phyloP scores from a whole-genome alignment of 345 rosid genomes.

The Alliaria petiolata region DNA sequence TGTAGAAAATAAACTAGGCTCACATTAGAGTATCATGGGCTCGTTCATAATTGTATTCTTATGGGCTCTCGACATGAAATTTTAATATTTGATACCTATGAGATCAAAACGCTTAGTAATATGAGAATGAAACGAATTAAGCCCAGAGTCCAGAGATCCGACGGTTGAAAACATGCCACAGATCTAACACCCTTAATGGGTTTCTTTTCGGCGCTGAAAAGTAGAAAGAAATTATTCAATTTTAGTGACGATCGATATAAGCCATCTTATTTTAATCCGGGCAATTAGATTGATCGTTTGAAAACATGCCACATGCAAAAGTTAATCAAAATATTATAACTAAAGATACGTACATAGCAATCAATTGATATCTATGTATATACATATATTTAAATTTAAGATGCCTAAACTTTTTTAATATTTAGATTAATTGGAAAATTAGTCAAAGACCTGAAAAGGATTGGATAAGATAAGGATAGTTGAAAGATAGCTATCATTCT shows the following conservation, averaged over 20 bases:
- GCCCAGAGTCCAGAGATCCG: too few relatives aligned
- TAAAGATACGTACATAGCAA: constrained; percentile 7
- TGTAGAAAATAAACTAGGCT: background rate
- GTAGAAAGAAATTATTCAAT: background rate
- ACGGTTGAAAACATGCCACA: too few relatives aligned
- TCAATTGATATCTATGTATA: background rate
- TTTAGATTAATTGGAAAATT: background rate
- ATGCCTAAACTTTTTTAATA: background rate
- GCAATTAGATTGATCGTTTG: background rate
- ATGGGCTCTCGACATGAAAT: background rate
- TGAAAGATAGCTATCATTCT: constrained; percentile 11
- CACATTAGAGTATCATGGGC: background rate
- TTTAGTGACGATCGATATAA: background rate
- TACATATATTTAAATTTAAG: background rate
- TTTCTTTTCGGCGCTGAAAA: too few relatives aligned
- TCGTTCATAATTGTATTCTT: background rate
- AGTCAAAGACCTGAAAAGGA: constrained; percentile 23
- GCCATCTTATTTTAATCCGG: background rate
- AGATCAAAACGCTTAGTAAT: background rate
- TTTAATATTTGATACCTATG: background rate
- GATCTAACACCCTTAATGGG: too few relatives aligned
- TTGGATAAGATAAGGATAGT: constrained; percentile 29
- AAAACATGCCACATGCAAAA: constrained; percentile 4
- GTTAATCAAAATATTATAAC: constrained; percentile 3
- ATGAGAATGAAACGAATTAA: background rate